Base-by-base conservation (phyloP, 345 rosid species). In the Excoecaria agallocha region DNA sequence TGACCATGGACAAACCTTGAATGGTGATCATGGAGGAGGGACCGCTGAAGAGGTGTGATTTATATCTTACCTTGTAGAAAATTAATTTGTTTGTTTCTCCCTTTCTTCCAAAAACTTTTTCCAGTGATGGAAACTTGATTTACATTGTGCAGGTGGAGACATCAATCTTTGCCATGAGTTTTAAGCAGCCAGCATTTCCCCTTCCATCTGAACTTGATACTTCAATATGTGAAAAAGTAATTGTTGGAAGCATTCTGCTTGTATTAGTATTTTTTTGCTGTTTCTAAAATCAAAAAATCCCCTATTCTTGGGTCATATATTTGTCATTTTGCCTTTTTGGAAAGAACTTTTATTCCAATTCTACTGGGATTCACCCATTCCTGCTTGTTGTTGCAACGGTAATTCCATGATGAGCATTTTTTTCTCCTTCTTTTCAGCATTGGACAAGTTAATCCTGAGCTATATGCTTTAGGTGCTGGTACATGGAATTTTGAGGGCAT, bases 11-110 rank as follows among this genome's bases (percentile, higher is more conserved):
- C 97, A 94, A 91, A 92, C 98, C 64, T 66, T 89, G 72, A 91
- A 92, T 71, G 98, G 98, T 68, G 98, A 94, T 88, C 98, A 94
- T 85, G 98, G 98, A 56, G 98, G 98, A 79, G 98, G 98, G 66
- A 88, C 92, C 84, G 83, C 93, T 48, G 97, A 92, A 86, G 97
- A 92, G 93, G 98, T 94, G 64, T 62, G 57, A 48, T 75, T 57
- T 43, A 64, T 76, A 39, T 79, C 74, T 24, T 61, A n/a, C 62
- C 74, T 72, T 9, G 6, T 4, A 6, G 38, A 62, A 58, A 50
- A 60, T 78, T 73, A 48, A 45, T 72, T 76, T 74, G 50, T 55
- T 58, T 46, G 1, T 20, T 37, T 17, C 8, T 57, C 25, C 6
- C 10, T 37, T 66, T 46, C 16, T 43, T 43, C 13, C 13, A 75